Base-by-base conservation (phyloP, 1,284 basidiomycete genomes). In the Mycena citricolor region DNA sequence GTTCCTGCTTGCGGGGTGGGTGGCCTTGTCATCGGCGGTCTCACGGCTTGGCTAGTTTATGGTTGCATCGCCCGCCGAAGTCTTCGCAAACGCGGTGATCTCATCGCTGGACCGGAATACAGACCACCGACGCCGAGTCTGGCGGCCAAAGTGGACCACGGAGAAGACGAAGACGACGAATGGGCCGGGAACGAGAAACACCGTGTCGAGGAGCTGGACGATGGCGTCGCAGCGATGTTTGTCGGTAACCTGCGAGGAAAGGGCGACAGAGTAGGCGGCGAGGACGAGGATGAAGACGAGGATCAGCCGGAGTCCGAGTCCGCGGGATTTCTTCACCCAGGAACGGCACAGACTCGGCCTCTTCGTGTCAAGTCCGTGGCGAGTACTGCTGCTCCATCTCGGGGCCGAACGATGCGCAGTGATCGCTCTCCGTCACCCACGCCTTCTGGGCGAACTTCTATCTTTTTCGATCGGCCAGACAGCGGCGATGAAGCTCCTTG, bases 71-170 rank as follows among this genome's bases (percentile, higher is more conserved):
- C 41, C 17, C 42, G 48, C 4, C 45, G 48, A 2, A 39, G 48
- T 12, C 52, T 47, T 32, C 48, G 39, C 36, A 53, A 45, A 39
- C 44, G 48, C 32, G 52, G 48, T 25, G 42, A 42, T 23, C 45
- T 54, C 24, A 49, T 50, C 29, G 52, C 48, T 0, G 52, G 52
- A 5, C 48, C 52, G 17, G 52, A 54, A 35, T 54, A 54, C 36
- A 36, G 12, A 6, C 46, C 40, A 8, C 43, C 47, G 11, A 46
- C 22, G 25, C 50, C 50, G 8, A 40, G 25, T 13, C 38, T 19
- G 7, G 42, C 28, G 12, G 34, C 44, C 23, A 35, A 44, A 19
- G 21, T 42, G 17, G 41, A 49, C 8, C 30, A 31, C 10, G 23
- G 5, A 6, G 47, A 49, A 14, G 37, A 49, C 23, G 28, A 13